Conservation (phyloP, 495 filamentous ascomycete species). For the Neurospora tetrasperma region DNA sequence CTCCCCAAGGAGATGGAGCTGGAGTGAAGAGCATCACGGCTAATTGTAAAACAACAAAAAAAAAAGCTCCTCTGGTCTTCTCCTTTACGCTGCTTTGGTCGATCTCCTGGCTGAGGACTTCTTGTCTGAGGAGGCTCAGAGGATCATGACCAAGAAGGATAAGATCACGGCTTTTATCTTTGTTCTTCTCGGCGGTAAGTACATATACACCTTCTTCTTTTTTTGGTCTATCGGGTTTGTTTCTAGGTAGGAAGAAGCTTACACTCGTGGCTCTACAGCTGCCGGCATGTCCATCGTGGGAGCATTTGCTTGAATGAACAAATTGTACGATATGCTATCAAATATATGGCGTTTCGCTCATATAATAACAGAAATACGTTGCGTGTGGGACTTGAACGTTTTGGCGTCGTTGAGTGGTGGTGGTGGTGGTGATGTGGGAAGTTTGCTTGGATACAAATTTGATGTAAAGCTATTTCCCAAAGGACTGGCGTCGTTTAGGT, state of each 20-base stretch:
- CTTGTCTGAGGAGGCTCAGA: constrained; percentile 43
- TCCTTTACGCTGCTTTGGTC: constrained; percentile 52
- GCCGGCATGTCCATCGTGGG: constrained; percentile 56
- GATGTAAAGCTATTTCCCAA: background rate
- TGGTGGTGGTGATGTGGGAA: background rate
- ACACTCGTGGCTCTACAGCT: constrained; percentile 12
- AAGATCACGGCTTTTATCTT: constrained; percentile 31
- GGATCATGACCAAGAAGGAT: constrained; percentile 34
- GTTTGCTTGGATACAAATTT: background rate
- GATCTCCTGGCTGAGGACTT: constrained; percentile 57
- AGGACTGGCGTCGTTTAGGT: background rate
- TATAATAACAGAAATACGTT: background rate
- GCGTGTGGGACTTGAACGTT: background rate
- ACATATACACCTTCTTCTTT: background rate
- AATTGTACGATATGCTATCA: background rate
- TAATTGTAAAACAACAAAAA: background rate
- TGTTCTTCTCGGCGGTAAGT: constrained; percentile 35
- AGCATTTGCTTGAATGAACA: constrained; percentile 31
- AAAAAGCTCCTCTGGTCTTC: constrained; percentile 43
- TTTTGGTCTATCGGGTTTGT: background rate
- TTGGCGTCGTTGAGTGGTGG: background rate
- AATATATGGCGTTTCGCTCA: background rate
- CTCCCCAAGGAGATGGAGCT: background rate
- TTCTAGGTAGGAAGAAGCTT: constrained; percentile 5
- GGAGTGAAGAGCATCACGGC: background rate